Evolutionary conservation across 352 stramenopile genomes (phyloP).

Genomic region (Phytophthora multivora): DNA sequence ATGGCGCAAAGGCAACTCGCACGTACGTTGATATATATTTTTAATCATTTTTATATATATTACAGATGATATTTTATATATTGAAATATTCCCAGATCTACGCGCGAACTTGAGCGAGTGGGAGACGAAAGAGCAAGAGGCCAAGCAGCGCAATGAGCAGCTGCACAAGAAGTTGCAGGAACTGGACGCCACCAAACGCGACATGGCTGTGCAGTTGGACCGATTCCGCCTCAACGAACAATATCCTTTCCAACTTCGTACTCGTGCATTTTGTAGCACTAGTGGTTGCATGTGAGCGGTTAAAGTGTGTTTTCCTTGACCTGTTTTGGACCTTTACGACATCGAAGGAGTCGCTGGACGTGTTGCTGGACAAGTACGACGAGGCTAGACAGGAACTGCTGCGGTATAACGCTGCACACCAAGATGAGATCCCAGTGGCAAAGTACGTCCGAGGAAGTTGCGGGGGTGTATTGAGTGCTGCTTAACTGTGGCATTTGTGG

Average conservation of each 20-base stretch:
- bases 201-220: slow-evolving; percentile 71
- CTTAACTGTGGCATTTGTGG: no score
- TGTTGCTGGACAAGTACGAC: slow-evolving; percentile 74
- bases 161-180: slow-evolving; percentile 61
- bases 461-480: no score
- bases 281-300: no score
- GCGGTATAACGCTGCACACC: slow-evolving; percentile 62
- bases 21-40: slow-evolving; percentile 35
- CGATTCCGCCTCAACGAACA: slow-evolving; percentile 72
- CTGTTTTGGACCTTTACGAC: slow-evolving; percentile 32
- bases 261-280: not conserved
- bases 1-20: slow-evolving; percentile 58
- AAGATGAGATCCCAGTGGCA: slow-evolving; percentile 69
- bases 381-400: slow-evolving; percentile 60
- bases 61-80: not conserved
- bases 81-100: slow-evolving; percentile 40
- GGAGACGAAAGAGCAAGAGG: slow-evolving; percentile 55
- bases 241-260: slow-evolving; percentile 45
- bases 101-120: slow-evolving; percentile 67
- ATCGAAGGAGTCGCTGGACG: slow-evolving; percentile 64
- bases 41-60: not conserved
- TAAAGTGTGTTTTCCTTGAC: slow-evolving; percentile 32
- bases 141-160: slow-evolving; percentile 56
- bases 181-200: slow-evolving; percentile 66
- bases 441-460: slow-evolving; percentile 45